phyloP scores from a whole-genome alignment of 305 asterid genomes.

The Solanum hybrid region DNA sequence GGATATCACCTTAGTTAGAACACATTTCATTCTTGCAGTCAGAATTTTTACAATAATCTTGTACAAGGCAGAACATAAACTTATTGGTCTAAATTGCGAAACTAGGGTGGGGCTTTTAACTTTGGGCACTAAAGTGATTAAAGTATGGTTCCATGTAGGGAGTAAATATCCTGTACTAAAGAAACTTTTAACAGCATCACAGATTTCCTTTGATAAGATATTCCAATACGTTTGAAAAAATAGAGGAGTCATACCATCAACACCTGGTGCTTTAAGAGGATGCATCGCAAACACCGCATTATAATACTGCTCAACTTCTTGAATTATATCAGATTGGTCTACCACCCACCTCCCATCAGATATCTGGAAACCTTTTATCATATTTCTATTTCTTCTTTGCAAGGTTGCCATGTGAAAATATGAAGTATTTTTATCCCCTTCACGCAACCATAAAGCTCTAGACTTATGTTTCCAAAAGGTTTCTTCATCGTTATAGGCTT shows the following conservation, averaged over 20 bases:
- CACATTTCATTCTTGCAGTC: too few relatives aligned
- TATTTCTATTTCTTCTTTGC: not conserved
- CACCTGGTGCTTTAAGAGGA: not conserved
- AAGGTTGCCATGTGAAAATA: not conserved
- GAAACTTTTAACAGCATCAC: not conserved
- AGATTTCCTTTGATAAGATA: not conserved
- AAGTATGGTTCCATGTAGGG: not conserved
- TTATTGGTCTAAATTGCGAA: too few relatives aligned
- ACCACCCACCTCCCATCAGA: not conserved
- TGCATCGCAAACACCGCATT: not conserved
- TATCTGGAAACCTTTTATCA: not conserved
- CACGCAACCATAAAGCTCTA: not conserved
- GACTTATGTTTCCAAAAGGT: too few relatives aligned
- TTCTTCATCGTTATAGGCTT: too few relatives aligned
- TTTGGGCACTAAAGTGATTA: not conserved
- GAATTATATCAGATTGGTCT: not conserved
- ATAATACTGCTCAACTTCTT: not conserved
- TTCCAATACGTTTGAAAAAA: not conserved
- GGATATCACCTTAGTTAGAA: too few relatives aligned
- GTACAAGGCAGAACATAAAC: too few relatives aligned
- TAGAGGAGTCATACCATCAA: not conserved
- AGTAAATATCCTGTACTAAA: not conserved
- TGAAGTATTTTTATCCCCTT: not conserved
- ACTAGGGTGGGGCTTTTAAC: not conserved
- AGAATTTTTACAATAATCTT: too few relatives aligned